Evolutionary conservation across 2,329 filamentous ascomycete genomes (phyloP).

Genomic region (Scopulariopsis brevicaulis): DNA sequence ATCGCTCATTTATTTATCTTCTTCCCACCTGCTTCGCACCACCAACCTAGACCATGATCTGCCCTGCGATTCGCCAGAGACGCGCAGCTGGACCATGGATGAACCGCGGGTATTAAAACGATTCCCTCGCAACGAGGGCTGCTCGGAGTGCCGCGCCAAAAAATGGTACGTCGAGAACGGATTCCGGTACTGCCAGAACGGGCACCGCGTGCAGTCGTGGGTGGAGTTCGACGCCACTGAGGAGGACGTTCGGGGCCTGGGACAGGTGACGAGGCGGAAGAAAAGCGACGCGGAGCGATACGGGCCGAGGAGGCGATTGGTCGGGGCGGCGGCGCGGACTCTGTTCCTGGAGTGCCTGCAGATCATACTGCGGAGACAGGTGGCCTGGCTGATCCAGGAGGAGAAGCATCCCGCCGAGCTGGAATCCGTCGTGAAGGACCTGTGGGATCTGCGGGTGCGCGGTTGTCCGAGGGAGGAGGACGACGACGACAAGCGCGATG

Average conservation of each 20-base stretch:
- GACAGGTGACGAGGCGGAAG: slow-evolving; percentile 20
- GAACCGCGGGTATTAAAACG: slow-evolving; percentile 29
- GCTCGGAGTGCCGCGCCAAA: slow-evolving; percentile 57
- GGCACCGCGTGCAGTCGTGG: slow-evolving; percentile 65
- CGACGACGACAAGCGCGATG: not conserved
- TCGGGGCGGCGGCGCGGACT: slow-evolving; percentile 58
- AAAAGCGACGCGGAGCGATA: slow-evolving; percentile 28
- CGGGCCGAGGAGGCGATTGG: slow-evolving; percentile 42
- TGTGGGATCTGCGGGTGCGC: slow-evolving; percentile 66
- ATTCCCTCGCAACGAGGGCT: slow-evolving; percentile 41
- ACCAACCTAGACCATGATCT: not conserved
- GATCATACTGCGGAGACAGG: slow-evolving; percentile 72
- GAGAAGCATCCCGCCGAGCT: slow-evolving; percentile 61
- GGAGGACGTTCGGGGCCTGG: slow-evolving; percentile 57
- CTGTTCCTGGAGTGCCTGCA: slow-evolving; percentile 80
- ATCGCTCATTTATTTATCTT: too few relatives aligned
- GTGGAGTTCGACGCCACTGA: slow-evolving; percentile 48
- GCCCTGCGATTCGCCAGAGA: not conserved
- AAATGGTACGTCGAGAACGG: slow-evolving; percentile 67
- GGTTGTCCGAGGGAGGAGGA: slow-evolving; percentile 20
- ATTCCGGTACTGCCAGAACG: slow-evolving; percentile 66
- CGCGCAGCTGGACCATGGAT: slow-evolving; percentile 19
- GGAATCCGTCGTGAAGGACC: slow-evolving; percentile 67
- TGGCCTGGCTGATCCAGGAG: slow-evolving; percentile 57
- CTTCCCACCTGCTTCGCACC: not conserved